phyloP scores from a whole-genome alignment of 345 rosid species.

The Eutrema heterophyllum region DNA sequence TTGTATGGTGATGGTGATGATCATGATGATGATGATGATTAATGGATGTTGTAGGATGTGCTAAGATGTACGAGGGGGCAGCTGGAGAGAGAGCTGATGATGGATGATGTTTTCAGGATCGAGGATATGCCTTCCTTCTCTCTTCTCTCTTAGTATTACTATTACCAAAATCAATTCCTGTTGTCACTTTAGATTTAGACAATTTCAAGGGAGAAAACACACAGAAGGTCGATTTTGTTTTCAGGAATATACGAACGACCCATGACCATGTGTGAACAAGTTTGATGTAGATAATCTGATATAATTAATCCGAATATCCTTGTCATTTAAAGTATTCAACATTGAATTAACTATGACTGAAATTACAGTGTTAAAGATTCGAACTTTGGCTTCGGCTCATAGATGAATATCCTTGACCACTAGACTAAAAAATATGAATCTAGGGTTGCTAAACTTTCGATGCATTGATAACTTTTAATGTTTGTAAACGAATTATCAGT shows the following conservation, averaged over 20 bases:
- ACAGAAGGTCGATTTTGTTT: neutral
- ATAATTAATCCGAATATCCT: too few relatives aligned
- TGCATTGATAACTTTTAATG: too few relatives aligned
- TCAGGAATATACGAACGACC: neutral
- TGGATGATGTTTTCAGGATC: constrained; percentile 66
- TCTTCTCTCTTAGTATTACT: constrained; percentile 44
- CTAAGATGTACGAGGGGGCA: constrained; percentile 70
- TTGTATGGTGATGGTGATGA: neutral
- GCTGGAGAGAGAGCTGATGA: constrained; percentile 78
- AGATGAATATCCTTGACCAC: too few relatives aligned
- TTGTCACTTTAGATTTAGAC: constrained; percentile 9
- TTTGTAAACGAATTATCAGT: too few relatives aligned
- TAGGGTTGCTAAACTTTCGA: too few relatives aligned
- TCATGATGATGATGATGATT: neutral
- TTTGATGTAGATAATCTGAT: too few relatives aligned
- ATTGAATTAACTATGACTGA: too few relatives aligned
- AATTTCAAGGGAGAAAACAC: neutral
- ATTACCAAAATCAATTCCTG: neutral
- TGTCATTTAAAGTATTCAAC: too few relatives aligned
- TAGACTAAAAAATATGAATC: too few relatives aligned
- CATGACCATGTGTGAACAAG: neutral
- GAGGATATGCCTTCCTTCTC: constrained; percentile 91
- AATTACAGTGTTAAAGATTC: too few relatives aligned
- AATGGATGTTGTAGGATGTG: constrained; percentile 48
- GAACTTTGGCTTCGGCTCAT: too few relatives aligned